Conservation (phyloP, 2,329 filamentous ascomycete species). For the Penicillium sp. region DNA sequence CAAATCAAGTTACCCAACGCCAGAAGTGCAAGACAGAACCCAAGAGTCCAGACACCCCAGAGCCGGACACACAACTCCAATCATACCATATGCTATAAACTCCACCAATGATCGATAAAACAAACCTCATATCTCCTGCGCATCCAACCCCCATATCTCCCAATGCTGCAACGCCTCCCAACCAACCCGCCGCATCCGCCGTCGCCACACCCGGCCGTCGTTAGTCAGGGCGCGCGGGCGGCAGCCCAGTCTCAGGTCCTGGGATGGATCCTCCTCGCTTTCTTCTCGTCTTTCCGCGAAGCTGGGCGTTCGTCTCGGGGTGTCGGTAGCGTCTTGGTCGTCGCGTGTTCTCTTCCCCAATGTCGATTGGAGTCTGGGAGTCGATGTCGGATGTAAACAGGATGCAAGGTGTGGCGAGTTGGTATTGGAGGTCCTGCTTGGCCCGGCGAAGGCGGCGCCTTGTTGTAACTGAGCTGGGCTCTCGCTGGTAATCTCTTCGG, state of each 20-base stretch:
- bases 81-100: neutral
- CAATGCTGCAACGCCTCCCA: constrained; percentile 43
- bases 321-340: constrained; percentile 11
- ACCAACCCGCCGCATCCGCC: constrained; percentile 35
- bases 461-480: neutral
- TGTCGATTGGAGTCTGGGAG: constrained; percentile 16
- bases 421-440: neutral
- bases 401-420: neutral
- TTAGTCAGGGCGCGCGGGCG: constrained; percentile 11
- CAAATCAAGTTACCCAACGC: too few relatives aligned
- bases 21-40: too few relatives aligned
- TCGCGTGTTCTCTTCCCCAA: constrained; percentile 28
- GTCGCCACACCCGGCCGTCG: constrained; percentile 31
- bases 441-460: neutral
- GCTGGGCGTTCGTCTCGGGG: neutral
- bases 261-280: neutral
- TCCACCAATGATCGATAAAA: neutral
- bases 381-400: neutral
- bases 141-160: constrained; percentile 45
- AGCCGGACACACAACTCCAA: neutral
- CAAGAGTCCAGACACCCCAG: neutral
- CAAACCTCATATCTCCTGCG: constrained; percentile 30
- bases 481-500: neutral
- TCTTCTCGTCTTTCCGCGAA: neutral
- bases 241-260: neutral